Conservation (phyloP, 441 rosid species). For the Metrosideros polymorpha region DNA sequence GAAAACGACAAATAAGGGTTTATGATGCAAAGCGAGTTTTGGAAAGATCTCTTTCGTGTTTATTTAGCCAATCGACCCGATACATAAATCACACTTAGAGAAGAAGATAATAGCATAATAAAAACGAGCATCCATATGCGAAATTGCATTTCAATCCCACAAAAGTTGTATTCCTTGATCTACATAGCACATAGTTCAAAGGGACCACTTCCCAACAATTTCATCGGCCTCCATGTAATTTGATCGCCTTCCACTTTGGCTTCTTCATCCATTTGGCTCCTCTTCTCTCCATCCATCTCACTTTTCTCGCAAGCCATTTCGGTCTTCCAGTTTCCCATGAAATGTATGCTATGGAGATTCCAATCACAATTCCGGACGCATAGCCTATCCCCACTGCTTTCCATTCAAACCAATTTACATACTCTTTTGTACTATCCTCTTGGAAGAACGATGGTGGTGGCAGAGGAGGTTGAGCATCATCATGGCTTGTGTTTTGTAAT, state of each 20-base stretch:
- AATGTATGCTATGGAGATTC: background rate
- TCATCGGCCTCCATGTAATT: background rate
- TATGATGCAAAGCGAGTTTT: background rate
- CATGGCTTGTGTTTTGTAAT: background rate
- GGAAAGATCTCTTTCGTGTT: background rate
- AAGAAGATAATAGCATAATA: background rate
- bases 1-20: background rate
- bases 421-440: background rate
- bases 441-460: background rate
- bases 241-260: background rate
- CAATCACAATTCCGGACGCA: background rate
- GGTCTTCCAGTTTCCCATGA: background rate
- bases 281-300: background rate
- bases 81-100: background rate
- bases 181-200: background rate
- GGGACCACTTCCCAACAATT: background rate
- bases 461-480: background rate
- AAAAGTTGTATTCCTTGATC: background rate
- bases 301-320: background rate
- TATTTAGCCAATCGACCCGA: too few relatives aligned
- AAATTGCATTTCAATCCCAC: background rate
- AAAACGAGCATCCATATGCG: fast-evolving
- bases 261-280: background rate
- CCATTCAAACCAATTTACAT: background rate
- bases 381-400: background rate